These are phyloP conservation scores for Tetrapyrgos nigripes DNA, from an alignment of 1,284 basidiomycete genomes.

Conservation along the genomic window DNA sequence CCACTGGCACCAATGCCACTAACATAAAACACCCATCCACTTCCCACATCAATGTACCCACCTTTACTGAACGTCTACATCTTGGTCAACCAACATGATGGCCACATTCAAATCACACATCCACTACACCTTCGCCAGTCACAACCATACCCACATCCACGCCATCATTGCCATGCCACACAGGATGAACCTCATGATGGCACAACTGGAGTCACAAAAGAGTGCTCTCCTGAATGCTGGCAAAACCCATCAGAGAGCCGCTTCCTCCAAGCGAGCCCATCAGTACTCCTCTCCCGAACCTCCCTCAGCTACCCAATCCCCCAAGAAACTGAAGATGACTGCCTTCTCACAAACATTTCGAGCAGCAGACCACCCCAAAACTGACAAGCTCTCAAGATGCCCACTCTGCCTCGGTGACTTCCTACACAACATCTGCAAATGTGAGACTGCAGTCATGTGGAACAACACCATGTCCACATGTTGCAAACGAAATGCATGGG, in stretches of 20 bases:
- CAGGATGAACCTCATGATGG: neutral
- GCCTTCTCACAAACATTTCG: slow-evolving; percentile 10
- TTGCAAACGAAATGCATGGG: slow-evolving; percentile 1
- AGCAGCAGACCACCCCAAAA: neutral
- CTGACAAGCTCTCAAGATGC: slow-evolving; percentile 12
- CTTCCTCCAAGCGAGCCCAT: neutral
- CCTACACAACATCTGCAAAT: slow-evolving; percentile 20
- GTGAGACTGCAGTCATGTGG: slow-evolving; percentile 16
- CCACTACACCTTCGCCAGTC: too few relatives aligned
- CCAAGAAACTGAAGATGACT: neutral
- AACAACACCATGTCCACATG: neutral
- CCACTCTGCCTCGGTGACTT: slow-evolving; percentile 31
- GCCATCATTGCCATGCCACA: too few relatives aligned
- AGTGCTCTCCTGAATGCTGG: too few relatives aligned
- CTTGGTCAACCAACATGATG: too few relatives aligned
- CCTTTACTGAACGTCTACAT: too few relatives aligned
- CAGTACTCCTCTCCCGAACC: neutral
- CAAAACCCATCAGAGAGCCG: neutral
- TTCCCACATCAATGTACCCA: too few relatives aligned
- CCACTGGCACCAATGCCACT: too few relatives aligned
- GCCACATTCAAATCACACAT: too few relatives aligned
- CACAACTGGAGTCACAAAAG: neutral
- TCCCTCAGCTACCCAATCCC: neutral
- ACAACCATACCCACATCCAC: too few relatives aligned
- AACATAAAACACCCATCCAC: too few relatives aligned